phyloP scores from a whole-genome alignment of 768 basidiomycete genomes.

The Gymnopilus junonius region DNA sequence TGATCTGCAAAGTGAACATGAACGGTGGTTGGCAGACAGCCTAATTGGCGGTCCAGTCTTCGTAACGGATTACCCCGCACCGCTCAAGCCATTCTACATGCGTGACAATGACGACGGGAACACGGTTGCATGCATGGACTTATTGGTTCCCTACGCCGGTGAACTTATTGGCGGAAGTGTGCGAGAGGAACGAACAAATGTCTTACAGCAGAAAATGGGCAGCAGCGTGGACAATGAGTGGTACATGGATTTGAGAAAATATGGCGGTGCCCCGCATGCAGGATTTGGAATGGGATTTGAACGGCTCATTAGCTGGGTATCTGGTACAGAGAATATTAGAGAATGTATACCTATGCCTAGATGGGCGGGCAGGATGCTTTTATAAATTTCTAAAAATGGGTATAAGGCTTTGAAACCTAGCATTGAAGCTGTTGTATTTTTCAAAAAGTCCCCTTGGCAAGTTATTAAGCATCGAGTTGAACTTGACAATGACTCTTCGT shows the following conservation, averaged over 20 bases:
- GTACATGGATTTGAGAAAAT: constrained; percentile 86
- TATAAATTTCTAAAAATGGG: constrained; percentile 49
- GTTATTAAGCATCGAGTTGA: too few species aligned
- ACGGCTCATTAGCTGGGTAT: constrained; percentile 83
- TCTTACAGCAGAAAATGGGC: constrained; percentile 56
- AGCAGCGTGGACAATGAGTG: constrained; percentile 50
- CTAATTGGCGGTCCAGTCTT: constrained; percentile 80
- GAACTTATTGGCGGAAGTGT: constrained; percentile 94
- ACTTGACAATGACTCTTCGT: neutral
- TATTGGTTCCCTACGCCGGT: constrained; percentile 86
- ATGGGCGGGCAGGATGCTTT: constrained; percentile 80
- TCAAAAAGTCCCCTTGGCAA: too few species aligned
- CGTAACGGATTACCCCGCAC: constrained; percentile 85
- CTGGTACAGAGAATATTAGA: constrained; percentile 87
- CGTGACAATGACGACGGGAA: constrained; percentile 51
- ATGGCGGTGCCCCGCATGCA: constrained; percentile 89
- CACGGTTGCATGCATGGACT: constrained; percentile 91
- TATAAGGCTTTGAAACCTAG: too few species aligned
- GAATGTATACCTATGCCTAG: constrained; percentile 94
- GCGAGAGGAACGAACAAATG: constrained; percentile 71
- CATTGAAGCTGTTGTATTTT: too few species aligned
- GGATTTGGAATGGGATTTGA: constrained; percentile 98
- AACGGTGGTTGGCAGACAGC: constrained; percentile 83
- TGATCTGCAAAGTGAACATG: constrained; percentile 86
- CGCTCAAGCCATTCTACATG: constrained; percentile 97